A percentile compares a stretch with the other conserved stretches of the same genome.
These are phyloP conservation scores for Hypericum androsaemum DNA, from an alignment of 345 rosid genomes.

Conservation along the genomic window DNA sequence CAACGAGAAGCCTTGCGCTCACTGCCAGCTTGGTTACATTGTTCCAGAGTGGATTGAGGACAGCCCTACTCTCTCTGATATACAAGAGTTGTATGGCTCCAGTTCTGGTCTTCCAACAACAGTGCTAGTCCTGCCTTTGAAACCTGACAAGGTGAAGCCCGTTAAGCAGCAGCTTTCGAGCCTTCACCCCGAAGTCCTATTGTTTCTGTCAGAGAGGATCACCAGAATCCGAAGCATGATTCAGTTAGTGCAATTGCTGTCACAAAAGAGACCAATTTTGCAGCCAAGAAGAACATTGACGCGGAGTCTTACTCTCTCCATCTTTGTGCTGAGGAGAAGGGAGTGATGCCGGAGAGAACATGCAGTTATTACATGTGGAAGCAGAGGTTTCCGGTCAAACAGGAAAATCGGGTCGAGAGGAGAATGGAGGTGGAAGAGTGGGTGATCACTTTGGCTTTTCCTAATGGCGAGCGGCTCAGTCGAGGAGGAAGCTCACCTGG, in stretches of 20 bases:
- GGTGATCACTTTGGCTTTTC: conserved; percentile 69
- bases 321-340: conserved; percentile 37
- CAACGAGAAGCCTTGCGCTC: conserved; percentile 50
- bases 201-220: conserved; percentile 59
- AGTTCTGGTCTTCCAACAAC: conserved; percentile 44
- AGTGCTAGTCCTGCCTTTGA: conserved; percentile 48
- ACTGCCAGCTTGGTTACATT: conserved; percentile 54
- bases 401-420: conserved; percentile 43
- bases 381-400: conserved; percentile 57
- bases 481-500: conserved; percentile 46
- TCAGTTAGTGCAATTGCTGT: conserved; percentile 46
- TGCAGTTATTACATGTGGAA: conserved; percentile 63
- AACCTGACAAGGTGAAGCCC: conserved; percentile 46
- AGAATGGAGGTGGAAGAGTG: conserved; percentile 63
- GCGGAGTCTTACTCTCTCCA: conserved; percentile 57
- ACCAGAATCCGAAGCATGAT: conserved; percentile 27
- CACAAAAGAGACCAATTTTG: conserved; percentile 36
- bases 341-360: conserved; percentile 13
- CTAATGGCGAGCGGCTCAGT: conserved; percentile 42
- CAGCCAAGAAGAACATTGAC: conserved; percentile 55
- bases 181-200: conserved; percentile 56
- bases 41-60: conserved; percentile 80
- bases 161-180: conserved; percentile 61
- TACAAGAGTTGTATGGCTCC: conserved; percentile 41
- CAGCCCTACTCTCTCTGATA: conserved; percentile 33